phyloP scores from a whole-genome alignment of 441 rosid genomes.

The Syzygium malaccense region DNA sequence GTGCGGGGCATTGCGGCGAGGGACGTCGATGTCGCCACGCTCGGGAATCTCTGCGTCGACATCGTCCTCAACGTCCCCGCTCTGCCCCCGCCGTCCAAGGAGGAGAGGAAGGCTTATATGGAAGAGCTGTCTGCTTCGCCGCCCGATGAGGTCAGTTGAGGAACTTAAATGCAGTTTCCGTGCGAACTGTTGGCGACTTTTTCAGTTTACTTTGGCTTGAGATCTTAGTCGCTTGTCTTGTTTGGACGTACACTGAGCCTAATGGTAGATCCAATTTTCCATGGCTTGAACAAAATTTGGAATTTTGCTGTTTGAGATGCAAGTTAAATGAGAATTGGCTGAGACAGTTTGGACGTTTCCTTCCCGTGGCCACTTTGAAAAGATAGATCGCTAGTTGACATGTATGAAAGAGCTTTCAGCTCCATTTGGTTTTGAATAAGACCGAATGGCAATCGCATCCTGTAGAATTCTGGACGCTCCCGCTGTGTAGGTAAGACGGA shows the following conservation, averaged over 20 bases:
- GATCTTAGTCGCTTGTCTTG: background rate
- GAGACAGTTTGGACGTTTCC: background rate
- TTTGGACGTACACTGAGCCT: background rate
- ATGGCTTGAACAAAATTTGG: background rate
- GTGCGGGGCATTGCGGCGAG: constrained; percentile 21
- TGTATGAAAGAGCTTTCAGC: background rate
- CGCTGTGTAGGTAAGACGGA: background rate
- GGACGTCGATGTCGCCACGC: constrained; percentile 70
- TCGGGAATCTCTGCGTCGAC: constrained; percentile 94
- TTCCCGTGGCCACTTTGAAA: background rate
- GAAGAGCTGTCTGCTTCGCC: constrained; percentile 60
- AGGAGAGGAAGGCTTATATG: constrained; percentile 61
- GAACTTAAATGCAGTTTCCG: background rate
- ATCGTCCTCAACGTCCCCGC: constrained; percentile 75
- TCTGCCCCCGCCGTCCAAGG: constrained; percentile 59
- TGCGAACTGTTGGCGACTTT: background rate
- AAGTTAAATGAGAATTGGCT: background rate
- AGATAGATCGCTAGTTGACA: background rate
- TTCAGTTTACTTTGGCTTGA: background rate
- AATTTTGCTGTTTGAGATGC: background rate
- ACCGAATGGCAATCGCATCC: background rate
- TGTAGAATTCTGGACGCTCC: background rate
- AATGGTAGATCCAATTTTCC: background rate
- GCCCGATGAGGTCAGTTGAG: constrained; percentile 58
- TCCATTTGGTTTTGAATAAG: background rate